Percentiles rank a stretch among this genome's conserved stretches.
Evolutionary conservation across 2,329 filamentous ascomycete genomes (phyloP).

Genomic region (Aspergillus intermedius): DNA sequence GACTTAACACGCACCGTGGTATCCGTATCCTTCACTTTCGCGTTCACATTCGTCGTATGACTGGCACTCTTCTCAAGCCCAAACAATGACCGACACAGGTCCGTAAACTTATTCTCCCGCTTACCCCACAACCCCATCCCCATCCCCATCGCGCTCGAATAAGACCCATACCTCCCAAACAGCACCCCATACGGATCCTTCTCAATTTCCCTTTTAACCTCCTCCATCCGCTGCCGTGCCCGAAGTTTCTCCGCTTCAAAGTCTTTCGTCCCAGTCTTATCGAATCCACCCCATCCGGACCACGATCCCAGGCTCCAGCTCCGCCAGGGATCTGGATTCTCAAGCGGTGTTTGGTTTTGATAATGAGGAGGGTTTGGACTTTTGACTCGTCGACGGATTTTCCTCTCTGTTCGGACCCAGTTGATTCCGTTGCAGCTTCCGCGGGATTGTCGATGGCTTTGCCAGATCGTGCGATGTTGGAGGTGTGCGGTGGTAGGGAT

Average conservation of each 20-base stretch:
- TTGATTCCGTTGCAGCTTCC: background rate
- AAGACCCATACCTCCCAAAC: constrained; percentile 27
- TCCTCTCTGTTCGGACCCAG: background rate
- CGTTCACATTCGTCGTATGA: background rate
- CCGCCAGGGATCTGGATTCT: background rate
- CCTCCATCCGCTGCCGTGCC: constrained; percentile 27
- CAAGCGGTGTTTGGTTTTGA: background rate
- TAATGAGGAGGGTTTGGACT: background rate
- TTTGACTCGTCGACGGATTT: background rate
- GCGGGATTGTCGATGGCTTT: background rate
- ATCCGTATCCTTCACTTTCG: constrained; percentile 2
- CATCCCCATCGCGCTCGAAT: constrained; percentile 9
- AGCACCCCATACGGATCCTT: constrained; percentile 35
- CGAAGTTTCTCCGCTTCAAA: constrained; percentile 17
- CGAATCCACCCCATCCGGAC: constrained; percentile 2
- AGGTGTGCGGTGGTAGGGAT: background rate
- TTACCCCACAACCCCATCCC: constrained; percentile 7
- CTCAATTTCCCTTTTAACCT: constrained; percentile 30
- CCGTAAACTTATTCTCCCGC: constrained; percentile 20
- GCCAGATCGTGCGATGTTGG: background rate
- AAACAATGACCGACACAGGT: constrained; percentile 25
- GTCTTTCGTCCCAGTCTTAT: constrained; percentile 2
- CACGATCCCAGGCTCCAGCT: constrained; percentile 1
- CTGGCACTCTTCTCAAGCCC: constrained; percentile 5
- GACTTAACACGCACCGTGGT: constrained; percentile 1